Evolutionary conservation across 2,329 filamentous ascomycete species (phyloP), one percentile per base, ranked within the genome.

Genomic region (Westerdykella sp.): DNA sequence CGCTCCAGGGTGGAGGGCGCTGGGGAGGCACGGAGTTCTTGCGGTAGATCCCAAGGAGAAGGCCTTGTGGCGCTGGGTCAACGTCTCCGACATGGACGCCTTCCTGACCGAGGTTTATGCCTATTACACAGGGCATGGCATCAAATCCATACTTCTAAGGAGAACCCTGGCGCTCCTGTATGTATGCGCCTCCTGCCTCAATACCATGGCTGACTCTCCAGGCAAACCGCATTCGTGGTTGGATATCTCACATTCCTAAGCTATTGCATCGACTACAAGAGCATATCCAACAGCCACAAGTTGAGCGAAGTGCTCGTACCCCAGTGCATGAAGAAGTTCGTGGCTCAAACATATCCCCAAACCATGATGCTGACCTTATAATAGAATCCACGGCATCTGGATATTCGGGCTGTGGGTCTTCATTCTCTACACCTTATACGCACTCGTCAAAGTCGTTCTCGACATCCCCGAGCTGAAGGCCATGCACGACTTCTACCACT

Each of bases 61-160:
- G 65, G 89, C 90, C 3, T 80, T 95, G 72, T 96, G 88, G 84
- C 79, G 87, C 67, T 96, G 90, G 86, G 87, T 87, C 42, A 95
- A 95, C 59, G 87, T 93, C 44, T 81, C 86, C 31, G 93, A 95
- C 59, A 73, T 96, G 41, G 90, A 96, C 66, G 84, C 81, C 56
- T 96, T 95, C 63, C 81, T 95, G 60, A 78, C 80, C 43, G 85
- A 85, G 49, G 87, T 95, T 3, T 96, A 96, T 63, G 77, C 85
- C 51, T 96, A 95, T 67, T 95, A 86, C 59, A 73, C 84, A 40
- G 85, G 84, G 2, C 84, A 87, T 50, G 90, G 90, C 0, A 80
- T 95, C 31, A 89, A 83, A 78, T 94, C 87, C 44, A 95, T 95
- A 42, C 60, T 93, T 10, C 75, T 91, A 34, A 80, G 82, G 44